Percentiles rank a stretch among this genome's conserved stretches.
These are phyloP conservation scores for Odontarrhena argentea DNA, from an alignment of 345 rosid species.

Conservation along the genomic window DNA sequence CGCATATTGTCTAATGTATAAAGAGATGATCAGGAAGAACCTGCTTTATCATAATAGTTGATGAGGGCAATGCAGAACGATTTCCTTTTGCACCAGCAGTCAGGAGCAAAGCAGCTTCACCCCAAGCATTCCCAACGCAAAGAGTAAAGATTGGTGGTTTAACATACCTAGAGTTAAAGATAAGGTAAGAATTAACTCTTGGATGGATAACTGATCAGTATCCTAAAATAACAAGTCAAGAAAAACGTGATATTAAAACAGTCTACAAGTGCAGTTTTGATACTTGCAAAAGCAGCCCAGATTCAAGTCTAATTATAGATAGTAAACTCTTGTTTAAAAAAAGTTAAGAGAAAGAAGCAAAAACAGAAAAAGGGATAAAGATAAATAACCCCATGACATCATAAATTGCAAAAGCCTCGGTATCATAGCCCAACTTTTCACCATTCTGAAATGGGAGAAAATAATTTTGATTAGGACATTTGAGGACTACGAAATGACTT, in stretches of 20 bases:
- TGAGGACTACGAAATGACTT: conserved; percentile 13
- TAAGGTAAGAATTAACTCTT: conserved; percentile 17
- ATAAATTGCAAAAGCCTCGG: conserved; percentile 89
- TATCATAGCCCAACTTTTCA: conserved; percentile 80
- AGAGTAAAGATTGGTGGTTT: conserved; percentile 92
- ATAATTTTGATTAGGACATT: conserved; percentile 12
- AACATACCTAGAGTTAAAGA: conserved; percentile 56
- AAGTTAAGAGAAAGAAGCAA: conserved; percentile 6
- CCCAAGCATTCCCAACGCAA: conserved; percentile 98
- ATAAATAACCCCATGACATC: conserved; percentile 77
- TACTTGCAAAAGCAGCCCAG: conserved; percentile 9
- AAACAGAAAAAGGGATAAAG: conserved; percentile 24
- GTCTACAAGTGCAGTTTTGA: conserved; percentile 8
- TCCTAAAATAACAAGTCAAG: conserved; percentile 6
- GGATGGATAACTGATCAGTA: conserved; percentile 2
- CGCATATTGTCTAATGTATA: conserved; percentile 14
- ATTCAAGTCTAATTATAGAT: neutral
- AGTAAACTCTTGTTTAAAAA: neutral
- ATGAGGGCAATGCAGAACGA: conserved; percentile 48
- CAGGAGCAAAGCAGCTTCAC: conserved; percentile 87
- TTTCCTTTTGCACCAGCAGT: conserved; percentile 51
- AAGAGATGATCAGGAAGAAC: conserved; percentile 28
- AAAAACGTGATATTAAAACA: conserved; percentile 15
- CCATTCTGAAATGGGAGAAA: conserved; percentile 42
- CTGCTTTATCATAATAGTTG: conserved; percentile 51